Conservation (phyloP, 768 basidiomycete genomes). For the Boletus bicolor region DNA sequence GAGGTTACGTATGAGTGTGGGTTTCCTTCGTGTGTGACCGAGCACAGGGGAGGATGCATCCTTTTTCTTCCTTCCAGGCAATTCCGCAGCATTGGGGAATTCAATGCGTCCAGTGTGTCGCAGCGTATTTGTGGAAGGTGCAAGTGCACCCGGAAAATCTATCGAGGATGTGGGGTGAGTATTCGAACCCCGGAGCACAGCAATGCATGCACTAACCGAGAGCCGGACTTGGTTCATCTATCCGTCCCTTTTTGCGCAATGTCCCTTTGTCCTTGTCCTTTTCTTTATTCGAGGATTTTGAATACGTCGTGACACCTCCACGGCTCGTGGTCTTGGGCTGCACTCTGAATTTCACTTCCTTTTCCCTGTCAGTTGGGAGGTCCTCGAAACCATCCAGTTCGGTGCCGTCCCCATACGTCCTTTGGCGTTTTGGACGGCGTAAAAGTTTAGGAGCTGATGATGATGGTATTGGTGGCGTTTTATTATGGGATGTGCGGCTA, state of each 20-base stretch:
- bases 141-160: constrained; percentile 30
- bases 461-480: constrained; percentile 37
- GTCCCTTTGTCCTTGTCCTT: constrained; percentile 52
- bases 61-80: constrained; percentile 55
- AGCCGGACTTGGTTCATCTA: constrained; percentile 38
- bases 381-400: constrained; percentile 89
- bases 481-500: constrained; percentile 29
- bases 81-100: constrained; percentile 41
- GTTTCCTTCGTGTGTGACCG: constrained; percentile 60
- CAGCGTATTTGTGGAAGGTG: constrained; percentile 49
- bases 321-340: constrained; percentile 70
- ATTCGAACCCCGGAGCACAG: background rate
- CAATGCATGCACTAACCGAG: constrained; percentile 37
- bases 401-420: constrained; percentile 82
- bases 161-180: constrained; percentile 3
- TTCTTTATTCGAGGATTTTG: constrained; percentile 36
- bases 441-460: constrained; percentile 61
- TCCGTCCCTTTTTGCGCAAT: constrained; percentile 53
- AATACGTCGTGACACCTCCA: constrained; percentile 46
- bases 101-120: constrained; percentile 59
- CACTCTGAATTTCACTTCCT: constrained; percentile 71
- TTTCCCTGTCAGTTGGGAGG: constrained; percentile 80
- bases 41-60: constrained; percentile 42
- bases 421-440: constrained; percentile 71
- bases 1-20: constrained; percentile 84